Conservation (phyloP, 768 basidiomycete genomes). For the Amanita jacksonii region DNA sequence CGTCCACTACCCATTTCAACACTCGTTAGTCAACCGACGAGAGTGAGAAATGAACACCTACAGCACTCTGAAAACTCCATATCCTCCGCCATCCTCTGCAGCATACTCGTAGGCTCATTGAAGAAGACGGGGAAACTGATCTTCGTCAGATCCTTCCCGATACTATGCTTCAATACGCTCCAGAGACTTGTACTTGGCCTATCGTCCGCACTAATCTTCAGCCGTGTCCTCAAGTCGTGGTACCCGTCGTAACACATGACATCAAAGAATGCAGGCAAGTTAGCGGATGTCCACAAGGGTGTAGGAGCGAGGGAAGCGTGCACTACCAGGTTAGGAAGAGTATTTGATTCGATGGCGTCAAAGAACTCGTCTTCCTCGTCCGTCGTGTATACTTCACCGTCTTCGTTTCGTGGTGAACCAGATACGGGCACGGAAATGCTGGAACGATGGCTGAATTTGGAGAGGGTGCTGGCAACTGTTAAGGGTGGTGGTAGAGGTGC, state of each 20-base stretch:
- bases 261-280: slow-evolving; percentile 8
- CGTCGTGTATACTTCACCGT: slow-evolving; percentile 34
- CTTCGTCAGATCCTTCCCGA: slow-evolving; percentile 94
- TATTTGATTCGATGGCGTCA: slow-evolving; percentile 86
- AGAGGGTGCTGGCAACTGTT: background rate
- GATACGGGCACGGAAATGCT: background rate
- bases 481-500: background rate
- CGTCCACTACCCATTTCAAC: slow-evolving; percentile 52
- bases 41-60: slow-evolving; percentile 28
- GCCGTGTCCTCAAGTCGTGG: slow-evolving; percentile 40
- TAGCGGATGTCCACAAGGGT: no score
- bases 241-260: slow-evolving; percentile 58
- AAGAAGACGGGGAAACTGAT: slow-evolving; percentile 93
- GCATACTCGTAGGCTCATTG: slow-evolving; percentile 92
- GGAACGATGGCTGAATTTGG: background rate
- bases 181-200: slow-evolving; percentile 86
- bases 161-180: slow-evolving; percentile 90
- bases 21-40: background rate
- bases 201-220: slow-evolving; percentile 62
- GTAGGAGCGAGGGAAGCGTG: slow-evolving; percentile 51
- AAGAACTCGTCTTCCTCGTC: slow-evolving; percentile 96
- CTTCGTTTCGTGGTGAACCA: slow-evolving; percentile 10
- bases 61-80: slow-evolving; percentile 95
- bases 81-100: slow-evolving; percentile 96
- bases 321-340: slow-evolving; percentile 66